Base-by-base conservation (phyloP, 257 asterid genomes). In the Ajuga chamaepitys region DNA sequence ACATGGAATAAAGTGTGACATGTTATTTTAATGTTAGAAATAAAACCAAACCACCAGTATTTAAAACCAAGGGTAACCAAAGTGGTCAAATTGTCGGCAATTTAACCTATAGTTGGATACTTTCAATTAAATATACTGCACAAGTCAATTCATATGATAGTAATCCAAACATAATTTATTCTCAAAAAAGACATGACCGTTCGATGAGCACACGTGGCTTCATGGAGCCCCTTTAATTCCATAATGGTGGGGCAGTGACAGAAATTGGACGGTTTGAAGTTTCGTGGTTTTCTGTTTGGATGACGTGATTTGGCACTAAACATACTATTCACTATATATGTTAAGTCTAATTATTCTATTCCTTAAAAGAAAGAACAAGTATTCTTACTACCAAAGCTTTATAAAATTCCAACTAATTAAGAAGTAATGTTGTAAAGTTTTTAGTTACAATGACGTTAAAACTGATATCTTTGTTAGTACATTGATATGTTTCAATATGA, bases 181-280 rank as follows among this genome's bases (percentile, higher is more conserved):
- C 0, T 1, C 0, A 28, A 44, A 28, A 25, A 25, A 53, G n/a
- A 2, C 2, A 0, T 2, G 54, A 34, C 70, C 71, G 41, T 67
- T 8, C 1, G 63, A 62, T 64, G 18, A 17, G 28, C 37, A n/a
- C 0, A 48, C 66, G 78, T 70, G 78, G 71, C 80, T 7, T 17
- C 7, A 6, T 38, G 35, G 57, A 67, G 59, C 11, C 45, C 51
- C 53, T 7, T 11, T 44, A 9, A 8, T 47, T n/a, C 48, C 17
- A 34, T 30, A 41, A 41, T 66, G 68, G 38, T 40, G 57, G 12
- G 75, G 13, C 26, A 48, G 53, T 58, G 71, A 57, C 48, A 48
- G 58, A 16, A 10, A 18, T 51, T 73, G 78, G 78, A 59, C 74
- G 78, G 78, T 73, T 68, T 66, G 63, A 41, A 59, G 67, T 9